Conservation (phyloP, 768 basidiomycete genomes). For the Boletus rubropictus region DNA sequence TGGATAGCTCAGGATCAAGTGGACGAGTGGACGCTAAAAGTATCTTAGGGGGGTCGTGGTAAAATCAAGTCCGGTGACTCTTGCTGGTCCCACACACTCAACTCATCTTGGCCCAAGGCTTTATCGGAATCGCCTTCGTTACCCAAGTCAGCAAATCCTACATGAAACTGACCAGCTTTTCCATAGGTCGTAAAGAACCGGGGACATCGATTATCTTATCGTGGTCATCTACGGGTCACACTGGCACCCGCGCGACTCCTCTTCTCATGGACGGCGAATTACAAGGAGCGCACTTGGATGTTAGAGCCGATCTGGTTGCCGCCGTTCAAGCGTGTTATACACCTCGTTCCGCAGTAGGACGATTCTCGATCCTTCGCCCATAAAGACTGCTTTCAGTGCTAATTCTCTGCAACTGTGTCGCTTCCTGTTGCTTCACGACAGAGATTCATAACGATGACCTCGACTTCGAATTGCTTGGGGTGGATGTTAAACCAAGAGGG, state of each 20-base stretch:
- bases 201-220: neutral
- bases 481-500: conserved; percentile 9
- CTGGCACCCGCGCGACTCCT: neutral
- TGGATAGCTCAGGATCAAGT: neutral
- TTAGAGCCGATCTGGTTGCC: neutral
- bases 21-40: neutral
- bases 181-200: neutral
- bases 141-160: neutral
- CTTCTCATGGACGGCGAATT: conserved; percentile 2
- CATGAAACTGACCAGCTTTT: neutral
- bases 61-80: too few species aligned
- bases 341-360: conserved; percentile 4
- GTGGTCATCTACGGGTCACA: too few species aligned
- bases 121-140: neutral
- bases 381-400: neutral
- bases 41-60: too few species aligned
- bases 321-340: conserved; percentile 3
- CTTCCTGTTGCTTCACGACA: neutral
- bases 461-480: conserved; percentile 7
- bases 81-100: too few species aligned
- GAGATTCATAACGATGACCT: conserved; percentile 2
- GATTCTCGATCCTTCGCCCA: neutral
- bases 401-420: neutral
- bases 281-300: neutral
- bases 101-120: too few species aligned